Conservation (phyloP, 2,329 filamentous ascomycete species). For the Colletotrichum coccodes region DNA sequence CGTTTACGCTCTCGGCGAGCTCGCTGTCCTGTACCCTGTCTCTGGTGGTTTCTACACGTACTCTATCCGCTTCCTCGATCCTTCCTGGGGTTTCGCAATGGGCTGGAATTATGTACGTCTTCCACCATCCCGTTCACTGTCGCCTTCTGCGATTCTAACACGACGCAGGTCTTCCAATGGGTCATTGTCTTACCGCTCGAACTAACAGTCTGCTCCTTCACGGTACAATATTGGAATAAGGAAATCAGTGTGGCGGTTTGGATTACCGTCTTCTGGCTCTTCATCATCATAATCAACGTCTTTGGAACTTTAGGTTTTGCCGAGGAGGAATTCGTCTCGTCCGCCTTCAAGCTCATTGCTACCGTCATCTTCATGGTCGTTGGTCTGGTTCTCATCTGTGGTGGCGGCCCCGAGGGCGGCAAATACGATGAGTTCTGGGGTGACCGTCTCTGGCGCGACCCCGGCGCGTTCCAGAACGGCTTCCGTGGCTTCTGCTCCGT, state of each 20-base stretch:
- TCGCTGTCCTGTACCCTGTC: conserved; percentile 70
- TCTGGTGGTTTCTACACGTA: conserved; percentile 73
- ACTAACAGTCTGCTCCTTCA: conserved; percentile 60
- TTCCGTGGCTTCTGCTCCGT: conserved; percentile 76
- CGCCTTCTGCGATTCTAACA: neutral
- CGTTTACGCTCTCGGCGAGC: conserved; percentile 68
- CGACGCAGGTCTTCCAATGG: conserved; percentile 55
- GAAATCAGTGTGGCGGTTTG: conserved; percentile 58
- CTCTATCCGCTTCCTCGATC: conserved; percentile 69
- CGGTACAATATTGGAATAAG: conserved; percentile 61
- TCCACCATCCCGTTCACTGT: too few relatives aligned
- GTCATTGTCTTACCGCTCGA: conserved; percentile 60
- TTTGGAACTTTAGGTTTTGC: conserved; percentile 65
- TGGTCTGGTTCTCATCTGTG: conserved; percentile 65
- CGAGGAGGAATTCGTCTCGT: conserved; percentile 67
- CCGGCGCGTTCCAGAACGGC: conserved; percentile 71
- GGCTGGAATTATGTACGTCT: conserved; percentile 55
- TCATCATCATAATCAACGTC: conserved; percentile 62
- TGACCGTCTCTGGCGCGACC: conserved; percentile 52
- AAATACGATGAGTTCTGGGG: conserved; percentile 55
- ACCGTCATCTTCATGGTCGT: conserved; percentile 72
- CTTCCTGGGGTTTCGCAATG: conserved; percentile 67
- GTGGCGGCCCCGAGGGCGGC: conserved; percentile 62
- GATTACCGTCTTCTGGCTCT: conserved; percentile 63
- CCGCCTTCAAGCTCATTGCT: conserved; percentile 65